Percentiles rank a stretch among this genome's conserved stretches.
These are phyloP conservation scores for Backusella circina DNA, from an alignment of 192 early-diverging fungal species.

Conservation along the genomic window DNA sequence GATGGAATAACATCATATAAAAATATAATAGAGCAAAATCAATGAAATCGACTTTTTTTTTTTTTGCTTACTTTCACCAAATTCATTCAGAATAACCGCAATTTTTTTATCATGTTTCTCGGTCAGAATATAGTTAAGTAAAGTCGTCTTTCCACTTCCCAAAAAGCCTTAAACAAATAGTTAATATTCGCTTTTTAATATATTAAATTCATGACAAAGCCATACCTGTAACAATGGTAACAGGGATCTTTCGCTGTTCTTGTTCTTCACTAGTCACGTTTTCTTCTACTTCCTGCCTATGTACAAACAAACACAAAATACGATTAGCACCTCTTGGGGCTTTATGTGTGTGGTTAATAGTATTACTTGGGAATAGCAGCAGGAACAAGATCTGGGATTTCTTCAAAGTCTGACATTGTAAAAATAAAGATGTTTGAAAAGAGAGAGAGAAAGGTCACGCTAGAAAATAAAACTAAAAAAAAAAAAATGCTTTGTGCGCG, in stretches of 20 bases:
- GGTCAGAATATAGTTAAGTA: conserved; percentile 81
- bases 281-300: background rate
- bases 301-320: background rate
- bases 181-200: background rate
- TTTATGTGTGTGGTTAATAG: too few relatives aligned
- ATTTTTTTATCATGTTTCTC: conserved; percentile 92
- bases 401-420: conserved; percentile 19
- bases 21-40: background rate
- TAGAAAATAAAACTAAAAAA: background rate
- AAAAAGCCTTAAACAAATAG: conserved; percentile 54
- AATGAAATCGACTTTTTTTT: background rate
- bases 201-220: background rate
- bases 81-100: conserved; percentile 98
- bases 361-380: conserved; percentile 7
- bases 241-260: conserved; percentile 33
- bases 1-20: background rate
- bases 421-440: background rate
- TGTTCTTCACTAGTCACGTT: background rate
- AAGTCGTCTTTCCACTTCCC: conserved; percentile 89
- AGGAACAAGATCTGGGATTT: conserved; percentile 26
- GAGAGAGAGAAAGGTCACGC: background rate
- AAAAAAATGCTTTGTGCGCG: too few relatives aligned
- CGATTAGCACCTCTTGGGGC: too few relatives aligned
- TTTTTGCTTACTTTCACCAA: conserved; percentile 70
- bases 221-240: conserved; percentile 42